Evolutionary conservation across 176 grass and related monocot species (phyloP).

Genomic region (Oryza punctata): DNA sequence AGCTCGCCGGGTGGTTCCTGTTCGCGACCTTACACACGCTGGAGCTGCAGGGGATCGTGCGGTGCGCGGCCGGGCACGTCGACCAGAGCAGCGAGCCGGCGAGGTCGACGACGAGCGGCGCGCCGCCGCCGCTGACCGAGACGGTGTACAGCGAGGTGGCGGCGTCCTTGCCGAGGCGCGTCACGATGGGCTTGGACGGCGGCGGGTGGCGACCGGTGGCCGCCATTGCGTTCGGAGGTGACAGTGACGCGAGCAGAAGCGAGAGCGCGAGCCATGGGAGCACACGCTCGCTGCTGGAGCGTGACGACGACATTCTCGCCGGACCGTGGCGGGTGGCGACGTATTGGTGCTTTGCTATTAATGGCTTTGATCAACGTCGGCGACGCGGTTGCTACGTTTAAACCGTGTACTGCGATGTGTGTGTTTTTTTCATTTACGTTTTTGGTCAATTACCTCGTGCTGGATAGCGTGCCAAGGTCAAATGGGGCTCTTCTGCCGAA

Average conservation of each 20-base stretch:
- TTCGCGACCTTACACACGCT: background rate
- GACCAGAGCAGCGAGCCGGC: conserved; percentile 35
- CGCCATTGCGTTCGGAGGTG: background rate
- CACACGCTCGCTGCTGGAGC: background rate
- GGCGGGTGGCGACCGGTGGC: no score
- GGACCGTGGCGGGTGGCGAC: no score
- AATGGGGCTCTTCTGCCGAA: no score
- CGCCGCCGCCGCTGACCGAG: conserved; percentile 18
- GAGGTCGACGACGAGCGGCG: conserved; percentile 39
- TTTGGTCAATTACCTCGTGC: no score
- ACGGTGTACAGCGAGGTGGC: conserved; percentile 33
- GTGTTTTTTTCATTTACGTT: no score
- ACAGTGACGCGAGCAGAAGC: background rate
- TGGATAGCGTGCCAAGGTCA: no score
- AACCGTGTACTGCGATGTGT: no score
- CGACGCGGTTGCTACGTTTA: no score
- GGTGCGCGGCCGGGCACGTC: conserved; percentile 21
- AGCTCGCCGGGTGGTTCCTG: background rate
- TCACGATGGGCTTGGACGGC: conserved; percentile 4
- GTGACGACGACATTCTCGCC: no score
- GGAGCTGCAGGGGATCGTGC: background rate
- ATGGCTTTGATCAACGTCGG: no score
- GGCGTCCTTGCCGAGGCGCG: conserved; percentile 23
- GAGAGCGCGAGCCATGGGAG: background rate
- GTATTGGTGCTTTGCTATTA: no score